Evolutionary conservation across 2,329 filamentous ascomycete species (phyloP).

Genomic region (Fusarium sp.): DNA sequence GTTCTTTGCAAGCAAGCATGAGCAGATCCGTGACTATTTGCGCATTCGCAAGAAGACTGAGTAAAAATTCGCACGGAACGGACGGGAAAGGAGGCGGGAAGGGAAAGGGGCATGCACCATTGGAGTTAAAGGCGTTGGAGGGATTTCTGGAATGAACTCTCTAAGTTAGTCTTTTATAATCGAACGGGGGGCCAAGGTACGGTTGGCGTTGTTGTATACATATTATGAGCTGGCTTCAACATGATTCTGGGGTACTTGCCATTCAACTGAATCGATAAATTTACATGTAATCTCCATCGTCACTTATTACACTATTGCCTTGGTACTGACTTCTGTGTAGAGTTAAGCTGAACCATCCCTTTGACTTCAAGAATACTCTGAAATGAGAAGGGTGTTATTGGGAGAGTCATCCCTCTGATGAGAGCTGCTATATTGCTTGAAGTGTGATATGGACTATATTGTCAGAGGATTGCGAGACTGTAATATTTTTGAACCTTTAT

Average conservation of each 20-base stretch:
- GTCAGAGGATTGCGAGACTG: neutral
- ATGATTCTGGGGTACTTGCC: neutral
- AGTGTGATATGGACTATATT: too few relatives aligned
- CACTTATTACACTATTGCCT: neutral
- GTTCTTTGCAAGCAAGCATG: constrained; percentile 93
- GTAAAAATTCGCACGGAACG: constrained; percentile 33
- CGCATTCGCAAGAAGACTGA: constrained; percentile 71
- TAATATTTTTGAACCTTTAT: neutral
- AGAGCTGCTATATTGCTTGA: too few relatives aligned
- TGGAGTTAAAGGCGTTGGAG: constrained; percentile 40
- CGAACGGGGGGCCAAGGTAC: constrained; percentile 5
- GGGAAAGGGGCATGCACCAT: constrained; percentile 26
- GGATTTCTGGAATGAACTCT: constrained; percentile 17
- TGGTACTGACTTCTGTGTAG: neutral
- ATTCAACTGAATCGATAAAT: neutral
- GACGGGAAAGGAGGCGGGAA: neutral
- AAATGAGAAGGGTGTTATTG: neutral
- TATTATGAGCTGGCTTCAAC: neutral
- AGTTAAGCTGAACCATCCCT: neutral
- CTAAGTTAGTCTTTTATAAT: constrained; percentile 6
- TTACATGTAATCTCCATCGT: neutral
- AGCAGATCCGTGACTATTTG: constrained; percentile 87
- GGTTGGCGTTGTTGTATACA: constrained; percentile 13
- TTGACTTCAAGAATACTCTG: neutral
- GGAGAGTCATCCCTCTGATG: neutral